phyloP scores from a whole-genome alignment of 1,139 yeast species.

The Meyerozyma athensensis region DNA sequence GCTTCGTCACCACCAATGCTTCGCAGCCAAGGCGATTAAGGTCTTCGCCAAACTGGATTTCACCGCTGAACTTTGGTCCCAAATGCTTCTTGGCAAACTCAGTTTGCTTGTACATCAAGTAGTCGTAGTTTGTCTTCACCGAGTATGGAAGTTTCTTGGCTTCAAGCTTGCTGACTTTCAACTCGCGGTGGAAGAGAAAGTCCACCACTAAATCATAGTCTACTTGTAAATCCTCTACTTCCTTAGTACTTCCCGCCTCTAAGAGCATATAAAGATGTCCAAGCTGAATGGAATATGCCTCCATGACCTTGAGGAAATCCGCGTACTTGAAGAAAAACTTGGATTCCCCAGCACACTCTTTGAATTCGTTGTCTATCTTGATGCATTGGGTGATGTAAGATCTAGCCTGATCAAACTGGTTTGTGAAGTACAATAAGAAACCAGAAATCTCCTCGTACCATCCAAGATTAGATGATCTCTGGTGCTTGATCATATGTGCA shows the following conservation, averaged over 20 bases:
- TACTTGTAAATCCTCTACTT: slow-evolving; percentile 18
- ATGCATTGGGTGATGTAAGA: slow-evolving; percentile 55
- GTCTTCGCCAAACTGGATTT: slow-evolving; percentile 22
- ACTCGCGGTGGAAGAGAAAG: slow-evolving; percentile 22
- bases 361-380: slow-evolving; percentile 63
- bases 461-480: slow-evolving; percentile 29
- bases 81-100: slow-evolving; percentile 17
- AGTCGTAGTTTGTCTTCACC: slow-evolving; percentile 31
- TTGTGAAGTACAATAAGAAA: slow-evolving; percentile 45
- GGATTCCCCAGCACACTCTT: slow-evolving; percentile 47
- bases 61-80: slow-evolving; percentile 7
- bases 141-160: slow-evolving; percentile 20
- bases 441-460: slow-evolving; percentile 31
- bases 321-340: slow-evolving; percentile 37
- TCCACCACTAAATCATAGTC: slow-evolving; percentile 23
- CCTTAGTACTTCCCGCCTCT: slow-evolving; percentile 13
- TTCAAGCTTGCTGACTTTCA: slow-evolving; percentile 31
- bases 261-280: slow-evolving; percentile 31
- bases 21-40: slow-evolving; percentile 47
- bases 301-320: slow-evolving; percentile 33
- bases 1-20: slow-evolving; percentile 30
- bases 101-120: slow-evolving; percentile 20
- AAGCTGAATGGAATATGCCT: slow-evolving; percentile 37
- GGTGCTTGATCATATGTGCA: slow-evolving; percentile 23
- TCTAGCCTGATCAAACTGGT: slow-evolving; percentile 48